These are phyloP conservation scores for Phytophthora tubulina DNA, from an alignment of 352 stramenopile species.

Conservation along the genomic window DNA sequence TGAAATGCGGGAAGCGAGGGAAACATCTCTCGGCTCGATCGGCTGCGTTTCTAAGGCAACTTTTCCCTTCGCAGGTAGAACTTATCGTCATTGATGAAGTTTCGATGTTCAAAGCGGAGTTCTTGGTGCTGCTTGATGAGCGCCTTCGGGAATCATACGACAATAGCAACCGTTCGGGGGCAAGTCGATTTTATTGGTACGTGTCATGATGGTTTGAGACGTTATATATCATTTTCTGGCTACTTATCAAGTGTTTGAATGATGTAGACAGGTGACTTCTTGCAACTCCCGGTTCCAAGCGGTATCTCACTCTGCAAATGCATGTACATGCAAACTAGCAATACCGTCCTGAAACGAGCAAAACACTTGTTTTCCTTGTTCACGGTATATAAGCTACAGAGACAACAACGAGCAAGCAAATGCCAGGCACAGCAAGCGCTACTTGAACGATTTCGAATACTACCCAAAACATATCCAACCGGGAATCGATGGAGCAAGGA, in stretches of 20 bases:
- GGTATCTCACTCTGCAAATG: slow-evolving; percentile 13
- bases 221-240: neutral
- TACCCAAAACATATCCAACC: neutral
- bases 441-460: neutral
- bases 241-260: neutral
- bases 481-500: slow-evolving; percentile 2
- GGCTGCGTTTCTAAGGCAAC: neutral
- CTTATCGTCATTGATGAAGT: slow-evolving; percentile 14
- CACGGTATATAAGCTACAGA: neutral
- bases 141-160: slow-evolving; percentile 9
- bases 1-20: slow-evolving; percentile 9
- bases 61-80: slow-evolving; percentile 1
- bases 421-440: neutral
- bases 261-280: slow-evolving; percentile 16
- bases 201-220: too few species aligned
- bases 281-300: slow-evolving; percentile 4
- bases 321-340: slow-evolving; percentile 11
- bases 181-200: slow-evolving; percentile 20
- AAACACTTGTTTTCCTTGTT: slow-evolving; percentile 18
- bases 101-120: slow-evolving; percentile 13
- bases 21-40: slow-evolving; percentile 1
- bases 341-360: neutral
- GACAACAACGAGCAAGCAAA: slow-evolving; percentile 1
- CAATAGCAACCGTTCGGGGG: neutral
- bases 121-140: slow-evolving; percentile 12